Conservation (phyloP, 495 filamentous ascomycete genomes). For the Xylaria grammica region DNA sequence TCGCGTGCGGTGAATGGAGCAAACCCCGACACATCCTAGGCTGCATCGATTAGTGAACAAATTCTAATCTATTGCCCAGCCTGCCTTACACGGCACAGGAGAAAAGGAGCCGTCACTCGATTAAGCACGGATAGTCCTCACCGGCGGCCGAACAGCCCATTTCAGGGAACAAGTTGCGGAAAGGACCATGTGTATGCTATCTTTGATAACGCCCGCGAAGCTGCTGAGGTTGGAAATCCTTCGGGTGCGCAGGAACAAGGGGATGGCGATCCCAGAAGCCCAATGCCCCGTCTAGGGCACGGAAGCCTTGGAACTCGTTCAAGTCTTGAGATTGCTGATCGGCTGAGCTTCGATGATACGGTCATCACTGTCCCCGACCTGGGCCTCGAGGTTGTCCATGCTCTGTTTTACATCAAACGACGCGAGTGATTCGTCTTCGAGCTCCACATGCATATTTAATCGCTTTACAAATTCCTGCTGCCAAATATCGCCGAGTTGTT, state of each 20-base stretch:
- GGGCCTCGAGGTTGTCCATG: neutral
- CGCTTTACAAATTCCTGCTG: slow-evolving; percentile 23
- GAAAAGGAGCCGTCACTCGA: slow-evolving; percentile 3
- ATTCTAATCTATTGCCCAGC: neutral
- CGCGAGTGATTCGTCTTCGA: neutral
- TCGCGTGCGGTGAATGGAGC: slow-evolving; percentile 15
- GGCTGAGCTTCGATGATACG: neutral
- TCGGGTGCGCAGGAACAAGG: slow-evolving; percentile 4
- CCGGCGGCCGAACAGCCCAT: slow-evolving; percentile 8
- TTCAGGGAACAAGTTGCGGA: slow-evolving; percentile 4
- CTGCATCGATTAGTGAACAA: slow-evolving; percentile 1
- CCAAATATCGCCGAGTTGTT: slow-evolving; percentile 25
- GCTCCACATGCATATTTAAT: slow-evolving; percentile 8
- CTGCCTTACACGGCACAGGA: neutral
- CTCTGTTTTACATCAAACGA: neutral
- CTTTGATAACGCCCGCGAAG: slow-evolving; percentile 10
- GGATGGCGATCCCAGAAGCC: neutral
- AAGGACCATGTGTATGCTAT: neutral
- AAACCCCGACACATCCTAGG: slow-evolving; percentile 15
- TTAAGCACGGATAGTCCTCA: neutral
- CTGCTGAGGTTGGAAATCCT: neutral
- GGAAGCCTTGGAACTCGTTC: slow-evolving; percentile 2
- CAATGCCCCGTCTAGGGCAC: neutral
- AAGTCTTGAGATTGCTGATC: slow-evolving; percentile 2
- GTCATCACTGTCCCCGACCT: neutral